A percentile compares a stretch with the other conserved stretches of the same genome.
Conservation (phyloP, 805 yeast genomes). For the Starmerella bombi region DNA sequence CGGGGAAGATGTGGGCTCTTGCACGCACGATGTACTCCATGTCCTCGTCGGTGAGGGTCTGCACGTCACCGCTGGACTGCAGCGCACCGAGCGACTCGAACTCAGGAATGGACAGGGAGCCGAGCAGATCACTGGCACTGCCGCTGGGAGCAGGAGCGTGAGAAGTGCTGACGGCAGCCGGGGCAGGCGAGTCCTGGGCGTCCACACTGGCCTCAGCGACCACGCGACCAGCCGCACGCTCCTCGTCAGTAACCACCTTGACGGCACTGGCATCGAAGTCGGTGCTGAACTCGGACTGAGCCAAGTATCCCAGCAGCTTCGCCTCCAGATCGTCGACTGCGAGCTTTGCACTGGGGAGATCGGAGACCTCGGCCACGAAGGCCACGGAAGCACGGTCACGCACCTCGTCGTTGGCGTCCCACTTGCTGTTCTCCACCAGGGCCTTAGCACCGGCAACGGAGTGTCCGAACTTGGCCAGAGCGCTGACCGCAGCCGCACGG, state of each 20-base stretch:
- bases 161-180: constrained; percentile 8
- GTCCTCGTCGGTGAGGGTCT: constrained; percentile 75
- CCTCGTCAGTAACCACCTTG: constrained; percentile 36
- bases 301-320: constrained; percentile 58
- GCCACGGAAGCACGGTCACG: constrained; percentile 93
- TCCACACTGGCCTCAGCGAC: constrained; percentile 1
- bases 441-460: constrained; percentile 61
- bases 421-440: constrained; percentile 67
- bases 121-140: constrained; percentile 34
- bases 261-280: constrained; percentile 63
- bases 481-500: constrained; percentile 88
- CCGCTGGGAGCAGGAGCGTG: constrained; percentile 8
- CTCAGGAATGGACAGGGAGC: constrained; percentile 55
- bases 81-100: constrained; percentile 51
- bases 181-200: not conserved
- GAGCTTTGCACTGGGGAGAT: constrained; percentile 45
- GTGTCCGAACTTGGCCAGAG: constrained; percentile 80
- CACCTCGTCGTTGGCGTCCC: constrained; percentile 89
- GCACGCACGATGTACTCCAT: constrained; percentile 84
- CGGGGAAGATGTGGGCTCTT: constrained; percentile 67
- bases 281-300: constrained; percentile 33
- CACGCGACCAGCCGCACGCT: constrained; percentile 17
- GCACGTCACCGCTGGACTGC: constrained; percentile 46
- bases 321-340: constrained; percentile 69
- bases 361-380: constrained; percentile 43